A percentile compares a stretch with the other conserved stretches of the same genome.
Evolutionary conservation across 768 basidiomycete species (phyloP).

Genomic region (Paxillus rubicundulus): DNA sequence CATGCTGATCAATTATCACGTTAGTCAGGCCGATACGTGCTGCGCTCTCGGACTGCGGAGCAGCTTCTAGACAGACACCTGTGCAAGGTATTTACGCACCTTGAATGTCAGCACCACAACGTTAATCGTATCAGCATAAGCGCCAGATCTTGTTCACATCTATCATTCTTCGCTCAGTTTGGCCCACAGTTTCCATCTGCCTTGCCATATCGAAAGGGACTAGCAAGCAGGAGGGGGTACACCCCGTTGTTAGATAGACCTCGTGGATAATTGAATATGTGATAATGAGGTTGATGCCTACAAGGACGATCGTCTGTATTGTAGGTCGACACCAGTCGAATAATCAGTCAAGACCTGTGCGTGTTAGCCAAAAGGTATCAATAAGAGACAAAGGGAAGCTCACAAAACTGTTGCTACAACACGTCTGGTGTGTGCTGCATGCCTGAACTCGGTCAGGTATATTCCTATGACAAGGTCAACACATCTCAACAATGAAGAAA

Average conservation of each 20-base stretch:
- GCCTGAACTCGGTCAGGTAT: constrained; percentile 84
- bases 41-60: no score
- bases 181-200: no score
- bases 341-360: constrained; percentile 7
- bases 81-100: not conserved
- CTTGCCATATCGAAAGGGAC: no score
- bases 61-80: not conserved
- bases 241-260: no score
- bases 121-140: not conserved
- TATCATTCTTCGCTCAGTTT: no score
- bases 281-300: no score
- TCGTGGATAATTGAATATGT: no score
- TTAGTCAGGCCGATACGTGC: no score
- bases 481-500: not conserved
- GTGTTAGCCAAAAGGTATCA: constrained; percentile 1
- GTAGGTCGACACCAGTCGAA: not conserved
- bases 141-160: not conserved
- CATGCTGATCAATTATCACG: no score
- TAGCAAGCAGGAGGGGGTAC: no score
- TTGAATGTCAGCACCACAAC: not conserved
- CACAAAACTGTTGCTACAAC: constrained; percentile 84
- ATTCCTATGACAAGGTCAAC: constrained; percentile 49
- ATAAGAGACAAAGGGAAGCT: constrained; percentile 20
- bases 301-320: no score
- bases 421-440: constrained; percentile 58